Evolutionary conservation across 176 grass and related monocot species (phyloP).

Genomic region (Raddia guianensis): DNA sequence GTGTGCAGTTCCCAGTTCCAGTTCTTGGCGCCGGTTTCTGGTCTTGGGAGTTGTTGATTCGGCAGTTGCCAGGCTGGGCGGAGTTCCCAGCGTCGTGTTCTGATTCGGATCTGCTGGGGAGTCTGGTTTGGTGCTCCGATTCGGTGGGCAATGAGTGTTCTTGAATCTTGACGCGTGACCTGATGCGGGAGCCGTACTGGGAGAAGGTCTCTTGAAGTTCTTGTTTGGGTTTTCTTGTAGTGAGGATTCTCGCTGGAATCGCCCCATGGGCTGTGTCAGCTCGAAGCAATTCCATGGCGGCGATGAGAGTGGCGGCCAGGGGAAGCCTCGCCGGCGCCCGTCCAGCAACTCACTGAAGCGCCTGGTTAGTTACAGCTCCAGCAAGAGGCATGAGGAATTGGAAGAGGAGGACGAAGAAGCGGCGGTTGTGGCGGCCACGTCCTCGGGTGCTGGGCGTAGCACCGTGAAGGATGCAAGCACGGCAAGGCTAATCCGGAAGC

Average conservation of each 20-base stretch:
- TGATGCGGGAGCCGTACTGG: slow-evolving; percentile 48
- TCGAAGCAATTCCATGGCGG: slow-evolving; percentile 77
- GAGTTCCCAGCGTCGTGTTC: neutral
- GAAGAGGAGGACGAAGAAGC: slow-evolving; percentile 71
- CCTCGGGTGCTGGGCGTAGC: slow-evolving; percentile 21
- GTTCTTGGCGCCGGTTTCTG: slow-evolving; percentile 25
- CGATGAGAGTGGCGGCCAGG: slow-evolving; percentile 45
- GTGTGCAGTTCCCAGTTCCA: neutral
- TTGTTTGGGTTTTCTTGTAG: slow-evolving; percentile 1
- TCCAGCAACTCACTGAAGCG: slow-evolving; percentile 80
- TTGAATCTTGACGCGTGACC: slow-evolving; percentile 28
- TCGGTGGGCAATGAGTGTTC: slow-evolving; percentile 36
- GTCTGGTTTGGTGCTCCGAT: slow-evolving; percentile 10
- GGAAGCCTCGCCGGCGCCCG: slow-evolving; percentile 53
- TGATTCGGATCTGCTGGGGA: slow-evolving; percentile 38
- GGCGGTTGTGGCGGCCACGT: slow-evolving; percentile 49
- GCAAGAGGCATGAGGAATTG: slow-evolving; percentile 70
- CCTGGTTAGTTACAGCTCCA: slow-evolving; percentile 76
- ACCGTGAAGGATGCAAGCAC: slow-evolving; percentile 51
- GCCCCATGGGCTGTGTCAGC: slow-evolving; percentile 83
- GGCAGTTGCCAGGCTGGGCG: slow-evolving; percentile 8
- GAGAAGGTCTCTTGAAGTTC: slow-evolving; percentile 43
- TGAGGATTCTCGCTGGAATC: slow-evolving; percentile 39
- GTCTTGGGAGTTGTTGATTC: slow-evolving; percentile 19
- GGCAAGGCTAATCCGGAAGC: slow-evolving; percentile 71